phyloP scores from a whole-genome alignment of 768 basidiomycete species.

The Pisolithus orientalis region DNA sequence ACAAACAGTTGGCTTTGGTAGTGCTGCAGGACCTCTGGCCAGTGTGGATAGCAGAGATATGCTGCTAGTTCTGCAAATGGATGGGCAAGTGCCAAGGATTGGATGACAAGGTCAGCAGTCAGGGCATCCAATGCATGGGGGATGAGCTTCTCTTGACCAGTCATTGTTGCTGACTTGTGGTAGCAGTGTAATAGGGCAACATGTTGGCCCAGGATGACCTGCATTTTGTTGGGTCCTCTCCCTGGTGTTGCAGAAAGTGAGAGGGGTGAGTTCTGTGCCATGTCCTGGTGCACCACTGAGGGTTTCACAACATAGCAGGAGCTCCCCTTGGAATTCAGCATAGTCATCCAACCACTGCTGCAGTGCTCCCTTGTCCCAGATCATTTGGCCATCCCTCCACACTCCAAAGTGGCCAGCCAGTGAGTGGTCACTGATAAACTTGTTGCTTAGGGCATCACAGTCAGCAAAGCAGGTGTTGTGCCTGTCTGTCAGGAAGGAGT shows the following conservation, averaged over 20 bases:
- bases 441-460: neutral
- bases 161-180: constrained; percentile 12
- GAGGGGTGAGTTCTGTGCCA: too few species aligned
- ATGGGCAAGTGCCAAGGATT: constrained; percentile 16
- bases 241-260: too few species aligned
- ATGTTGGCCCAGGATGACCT: constrained; percentile 11
- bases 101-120: constrained; percentile 17
- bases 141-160: constrained; percentile 15
- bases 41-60: neutral
- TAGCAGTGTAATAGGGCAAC: constrained; percentile 11
- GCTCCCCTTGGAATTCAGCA: neutral
- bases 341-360: constrained; percentile 1
- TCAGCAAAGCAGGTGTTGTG: constrained; percentile 3
- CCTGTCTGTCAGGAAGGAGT: neutral
- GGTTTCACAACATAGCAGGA: constrained; percentile 1
- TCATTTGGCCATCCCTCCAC: too few species aligned
- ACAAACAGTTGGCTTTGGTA: constrained; percentile 16
- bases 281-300: too few species aligned
- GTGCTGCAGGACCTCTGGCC: neutral
- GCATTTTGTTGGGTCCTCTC: constrained; percentile 7
- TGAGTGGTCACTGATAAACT: too few species aligned
- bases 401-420: too few species aligned
- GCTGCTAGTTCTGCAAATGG: constrained; percentile 8
- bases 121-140: constrained; percentile 20
- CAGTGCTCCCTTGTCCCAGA: constrained; percentile 2